Base-by-base conservation (phyloP, 768 basidiomycete genomes). In the Exidia glandulosa region DNA sequence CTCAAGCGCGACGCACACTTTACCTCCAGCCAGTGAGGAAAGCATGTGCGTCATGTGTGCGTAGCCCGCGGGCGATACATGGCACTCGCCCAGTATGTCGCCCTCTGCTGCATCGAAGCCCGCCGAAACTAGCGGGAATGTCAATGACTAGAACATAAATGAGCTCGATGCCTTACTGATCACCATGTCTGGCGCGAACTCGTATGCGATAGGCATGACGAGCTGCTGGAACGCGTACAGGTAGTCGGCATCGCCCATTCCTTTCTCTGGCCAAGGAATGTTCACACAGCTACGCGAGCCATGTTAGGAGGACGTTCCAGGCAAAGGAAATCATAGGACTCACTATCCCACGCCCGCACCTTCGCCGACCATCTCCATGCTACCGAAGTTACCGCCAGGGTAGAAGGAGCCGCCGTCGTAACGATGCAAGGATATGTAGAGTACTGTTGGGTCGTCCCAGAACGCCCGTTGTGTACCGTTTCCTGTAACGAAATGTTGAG, bases 21-120 rank as follows among this genome's bases (percentile, higher is more conserved):
- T 88, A 2, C 96, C 96, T 7, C 83, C 81, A 27, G 95, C 95
- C 19, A 99, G 77, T 25, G 87, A 84, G 41, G 85, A 82, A 9
- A 99, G 78, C 92, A 99, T 95, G 68, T 97, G 90, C 5, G 96
- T 96, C 94, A 99, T 98, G 66, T 98, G 96, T 0, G 93, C 93
- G 70, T 93, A 99, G 3, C 94, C 96, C 19, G 85, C 81, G 1
- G 96, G 96, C 3, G 90, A 81, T 61, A 99, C 94, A 64, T 84
- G 77, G 66, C 94, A 97, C 73, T 87, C 88, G 34, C 96, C 96
- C 3, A 99, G 79, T 36, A 85, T 83, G 67, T 99, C 96, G 3
- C 96, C 96, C 31, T 80, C 81, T 1, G 96, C 96, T 9, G 96
- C 96, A 67, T 99, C 96, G 68, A 97, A 99, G 2, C 96, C 96